Conservation (phyloP, 2,329 filamentous ascomycete genomes). For the Colletotrichum camelliae region DNA sequence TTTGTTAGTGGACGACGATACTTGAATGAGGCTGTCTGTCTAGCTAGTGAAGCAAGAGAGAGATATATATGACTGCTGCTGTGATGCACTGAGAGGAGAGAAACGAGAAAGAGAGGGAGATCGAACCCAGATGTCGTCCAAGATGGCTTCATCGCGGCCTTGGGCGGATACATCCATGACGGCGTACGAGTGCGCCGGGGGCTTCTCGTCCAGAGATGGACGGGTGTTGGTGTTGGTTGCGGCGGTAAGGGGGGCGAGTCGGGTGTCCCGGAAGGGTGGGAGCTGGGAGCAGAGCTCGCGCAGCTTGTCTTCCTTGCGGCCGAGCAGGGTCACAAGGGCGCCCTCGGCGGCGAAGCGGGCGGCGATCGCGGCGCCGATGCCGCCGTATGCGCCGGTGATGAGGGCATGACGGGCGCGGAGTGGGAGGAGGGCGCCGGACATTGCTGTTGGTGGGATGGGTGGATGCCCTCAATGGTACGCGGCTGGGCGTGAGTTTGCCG, state of each 20-base stretch:
- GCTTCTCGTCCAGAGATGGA: background rate
- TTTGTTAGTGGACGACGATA: background rate
- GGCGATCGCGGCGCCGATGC: conserved; percentile 74
- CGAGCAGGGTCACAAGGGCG: conserved; percentile 65
- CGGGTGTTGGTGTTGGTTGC: background rate
- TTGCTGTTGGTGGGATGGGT: background rate
- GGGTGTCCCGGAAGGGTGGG: conserved; percentile 14
- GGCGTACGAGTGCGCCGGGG: conserved; percentile 14
- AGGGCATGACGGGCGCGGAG: conserved; percentile 57
- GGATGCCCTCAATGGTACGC: background rate
- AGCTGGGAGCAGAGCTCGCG: conserved; percentile 41
- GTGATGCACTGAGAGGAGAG: background rate
- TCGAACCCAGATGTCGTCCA: conserved; percentile 22
- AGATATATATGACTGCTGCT: background rate
- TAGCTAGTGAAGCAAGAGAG: background rate
- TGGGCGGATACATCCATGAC: conserved; percentile 22
- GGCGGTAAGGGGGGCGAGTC: conserved; percentile 25
- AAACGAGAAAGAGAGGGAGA: background rate
- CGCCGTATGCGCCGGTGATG: conserved; percentile 73
- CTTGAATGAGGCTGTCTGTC: background rate
- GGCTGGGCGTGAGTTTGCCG: background rate
- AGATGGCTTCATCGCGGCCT: conserved; percentile 8
- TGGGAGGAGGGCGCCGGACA: conserved; percentile 16
- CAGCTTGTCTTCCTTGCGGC: conserved; percentile 57
- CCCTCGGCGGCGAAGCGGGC: conserved; percentile 68